Conservation (phyloP, 257 asterid genomes). For the Solanum pimpinellifolium region DNA sequence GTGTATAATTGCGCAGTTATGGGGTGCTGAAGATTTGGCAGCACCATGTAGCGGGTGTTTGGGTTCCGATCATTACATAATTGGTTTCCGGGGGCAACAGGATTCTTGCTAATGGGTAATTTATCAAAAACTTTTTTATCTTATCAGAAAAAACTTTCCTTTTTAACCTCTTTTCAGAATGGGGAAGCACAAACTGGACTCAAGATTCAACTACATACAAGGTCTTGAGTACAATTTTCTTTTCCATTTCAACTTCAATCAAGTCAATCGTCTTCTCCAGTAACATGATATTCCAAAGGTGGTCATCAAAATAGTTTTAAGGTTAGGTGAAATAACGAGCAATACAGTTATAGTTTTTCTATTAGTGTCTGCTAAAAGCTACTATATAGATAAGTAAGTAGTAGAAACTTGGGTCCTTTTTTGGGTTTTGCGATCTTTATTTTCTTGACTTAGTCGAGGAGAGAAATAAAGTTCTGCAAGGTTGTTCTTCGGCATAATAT, state of each 20-base stretch:
- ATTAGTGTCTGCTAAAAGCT: conserved; percentile 19
- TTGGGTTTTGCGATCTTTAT: conserved; percentile 21
- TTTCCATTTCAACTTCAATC: conserved; percentile 12
- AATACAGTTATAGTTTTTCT: conserved; percentile 23
- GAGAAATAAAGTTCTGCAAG: conserved; percentile 27
- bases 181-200: conserved; percentile 44
- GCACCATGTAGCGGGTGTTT: conserved; percentile 11
- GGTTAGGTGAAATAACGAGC: conserved; percentile 45
- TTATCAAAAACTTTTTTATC: conserved; percentile 25
- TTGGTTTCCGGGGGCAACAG: conserved; percentile 43
- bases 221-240: conserved; percentile 37
- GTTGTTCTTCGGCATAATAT: conserved; percentile 16
- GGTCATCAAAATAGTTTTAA: conserved; percentile 26
- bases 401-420: conserved; percentile 20
- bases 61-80: conserved; percentile 14
- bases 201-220: conserved; percentile 38
- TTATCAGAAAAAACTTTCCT: background rate
- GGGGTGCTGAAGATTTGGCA: conserved; percentile 68
- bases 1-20: conserved; percentile 97
- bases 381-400: conserved; percentile 2
- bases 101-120: conserved; percentile 64
- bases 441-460: conserved; percentile 24
- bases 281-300: conserved; percentile 26
- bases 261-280: conserved; percentile 13
- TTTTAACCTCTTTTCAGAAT: conserved; percentile 15